Percentiles rank a stretch among this genome's conserved stretches.
Conservation (phyloP, 306 rosid species). For the Sesbania bispinosa region DNA sequence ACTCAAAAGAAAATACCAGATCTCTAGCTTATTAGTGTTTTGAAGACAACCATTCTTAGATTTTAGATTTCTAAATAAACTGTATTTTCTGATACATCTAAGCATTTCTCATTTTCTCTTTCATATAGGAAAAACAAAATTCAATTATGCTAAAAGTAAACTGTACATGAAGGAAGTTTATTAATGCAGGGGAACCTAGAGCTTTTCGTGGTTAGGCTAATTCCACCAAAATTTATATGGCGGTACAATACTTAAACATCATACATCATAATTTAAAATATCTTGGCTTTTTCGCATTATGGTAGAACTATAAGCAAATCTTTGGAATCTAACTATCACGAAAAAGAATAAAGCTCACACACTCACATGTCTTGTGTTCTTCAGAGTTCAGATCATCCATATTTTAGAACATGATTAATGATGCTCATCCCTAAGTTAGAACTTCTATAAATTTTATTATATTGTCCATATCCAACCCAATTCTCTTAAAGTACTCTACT, state of each 20-base stretch:
- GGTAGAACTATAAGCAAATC: slow-evolving; percentile 1
- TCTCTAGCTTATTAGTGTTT: slow-evolving; percentile 9
- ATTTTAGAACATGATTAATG: neutral
- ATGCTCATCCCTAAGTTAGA: neutral
- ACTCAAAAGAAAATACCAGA: slow-evolving; percentile 12
- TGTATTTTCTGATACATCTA: neutral
- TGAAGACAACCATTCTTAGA: neutral
- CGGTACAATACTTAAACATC: neutral
- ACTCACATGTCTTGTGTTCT: neutral
- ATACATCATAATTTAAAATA: slow-evolving; percentile 7
- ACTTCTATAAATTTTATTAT: neutral
- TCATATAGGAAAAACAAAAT: slow-evolving; percentile 4
- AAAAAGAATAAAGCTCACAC: neutral
- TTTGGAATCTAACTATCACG: slow-evolving; percentile 15
- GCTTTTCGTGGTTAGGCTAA: neutral
- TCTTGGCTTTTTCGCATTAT: neutral
- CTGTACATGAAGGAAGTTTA: neutral
- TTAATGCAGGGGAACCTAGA: neutral
- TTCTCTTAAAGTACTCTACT: neutral
- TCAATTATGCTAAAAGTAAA: neutral
- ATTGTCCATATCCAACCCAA: neutral
- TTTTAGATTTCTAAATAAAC: slow-evolving; percentile 1
- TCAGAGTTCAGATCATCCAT: neutral
- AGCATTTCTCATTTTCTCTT: neutral
- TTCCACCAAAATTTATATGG: neutral